A percentile compares a stretch with the other conserved stretches of the same genome.
These are phyloP conservation scores for Herpetospermum pedunculosum DNA, from an alignment of 306 rosid genomes.

Conservation along the genomic window DNA sequence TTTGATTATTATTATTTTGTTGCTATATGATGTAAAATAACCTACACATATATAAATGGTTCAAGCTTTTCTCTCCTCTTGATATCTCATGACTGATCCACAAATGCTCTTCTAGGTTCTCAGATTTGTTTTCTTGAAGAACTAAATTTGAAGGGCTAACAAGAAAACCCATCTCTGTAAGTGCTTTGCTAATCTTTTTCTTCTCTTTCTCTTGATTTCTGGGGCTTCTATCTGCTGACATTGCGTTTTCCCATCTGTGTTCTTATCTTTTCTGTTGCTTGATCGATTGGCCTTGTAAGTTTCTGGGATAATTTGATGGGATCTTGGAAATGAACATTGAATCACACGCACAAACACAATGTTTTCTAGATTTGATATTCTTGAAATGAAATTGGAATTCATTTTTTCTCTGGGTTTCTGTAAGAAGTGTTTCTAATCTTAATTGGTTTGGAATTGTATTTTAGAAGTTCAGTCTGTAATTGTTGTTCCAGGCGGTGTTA, in stretches of 20 bases:
- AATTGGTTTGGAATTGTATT: neutral
- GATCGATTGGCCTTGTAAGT: neutral
- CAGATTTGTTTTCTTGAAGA: conserved; percentile 23
- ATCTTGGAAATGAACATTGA: neutral
- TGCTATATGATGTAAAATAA: neutral
- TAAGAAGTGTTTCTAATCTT: neutral
- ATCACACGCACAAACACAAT: neutral
- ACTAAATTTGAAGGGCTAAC: neutral
- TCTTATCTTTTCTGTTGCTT: neutral
- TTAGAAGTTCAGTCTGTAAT: neutral
- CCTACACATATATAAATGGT: conserved; percentile 15
- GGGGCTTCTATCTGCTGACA: neutral
- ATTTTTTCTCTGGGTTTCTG: neutral
- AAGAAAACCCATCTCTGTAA: conserved; percentile 19
- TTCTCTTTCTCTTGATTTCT: neutral
- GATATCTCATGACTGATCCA: neutral
- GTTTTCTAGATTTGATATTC: neutral
- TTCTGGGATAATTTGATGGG: neutral
- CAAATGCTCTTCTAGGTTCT: conserved; percentile 21
- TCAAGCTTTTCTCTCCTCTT: neutral
- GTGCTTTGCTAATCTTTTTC: conserved; percentile 14
- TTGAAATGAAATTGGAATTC: neutral
- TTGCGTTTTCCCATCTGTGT: neutral
- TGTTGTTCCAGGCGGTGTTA: neutral
- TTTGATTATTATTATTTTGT: neutral